phyloP scores from a whole-genome alignment of 495 filamentous ascomycete genomes.

The Ramalina intermedia region DNA sequence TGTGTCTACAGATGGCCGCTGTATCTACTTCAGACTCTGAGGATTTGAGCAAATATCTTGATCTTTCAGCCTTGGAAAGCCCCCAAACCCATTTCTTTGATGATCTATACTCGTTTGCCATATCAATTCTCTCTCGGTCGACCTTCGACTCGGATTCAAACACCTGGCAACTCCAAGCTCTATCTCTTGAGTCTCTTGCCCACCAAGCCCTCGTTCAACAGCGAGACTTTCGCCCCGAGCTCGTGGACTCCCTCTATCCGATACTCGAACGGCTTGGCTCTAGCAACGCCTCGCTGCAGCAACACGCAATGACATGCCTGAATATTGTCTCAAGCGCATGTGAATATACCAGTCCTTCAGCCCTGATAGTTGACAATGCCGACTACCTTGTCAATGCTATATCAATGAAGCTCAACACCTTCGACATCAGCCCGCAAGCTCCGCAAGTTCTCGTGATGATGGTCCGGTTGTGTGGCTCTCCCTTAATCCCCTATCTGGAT shows the following conservation, averaged over 20 bases:
- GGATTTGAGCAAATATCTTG: constrained; percentile 53
- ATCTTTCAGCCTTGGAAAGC: constrained; percentile 31
- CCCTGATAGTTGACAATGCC: constrained; percentile 78
- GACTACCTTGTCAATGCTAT: constrained; percentile 96
- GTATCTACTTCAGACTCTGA: constrained; percentile 29
- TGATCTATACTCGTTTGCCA: constrained; percentile 66
- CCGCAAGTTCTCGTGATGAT: constrained; percentile 91
- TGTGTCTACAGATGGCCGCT: constrained; percentile 57
- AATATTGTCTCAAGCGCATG: constrained; percentile 65
- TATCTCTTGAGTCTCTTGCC: constrained; percentile 61
- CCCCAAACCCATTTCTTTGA: constrained; percentile 45
- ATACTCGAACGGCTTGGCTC: constrained; percentile 77
- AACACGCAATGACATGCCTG: constrained; percentile 72
- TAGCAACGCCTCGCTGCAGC: constrained; percentile 46
- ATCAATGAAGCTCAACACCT: constrained; percentile 73
- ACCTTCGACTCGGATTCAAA: constrained; percentile 28
- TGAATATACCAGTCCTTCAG: constrained; percentile 56
- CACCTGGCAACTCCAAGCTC: constrained; percentile 57
- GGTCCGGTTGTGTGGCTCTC: constrained; percentile 70
- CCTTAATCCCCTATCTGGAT: constrained; percentile 75
- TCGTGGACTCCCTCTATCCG: constrained; percentile 87
- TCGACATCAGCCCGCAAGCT: constrained; percentile 81
- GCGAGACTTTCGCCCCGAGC: constrained; percentile 60
- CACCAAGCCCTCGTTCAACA: constrained; percentile 53
- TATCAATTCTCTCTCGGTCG: constrained; percentile 42